These are phyloP conservation scores for Hygrocybe punicea DNA, from an alignment of 768 basidiomycete genomes.

Conservation along the genomic window DNA sequence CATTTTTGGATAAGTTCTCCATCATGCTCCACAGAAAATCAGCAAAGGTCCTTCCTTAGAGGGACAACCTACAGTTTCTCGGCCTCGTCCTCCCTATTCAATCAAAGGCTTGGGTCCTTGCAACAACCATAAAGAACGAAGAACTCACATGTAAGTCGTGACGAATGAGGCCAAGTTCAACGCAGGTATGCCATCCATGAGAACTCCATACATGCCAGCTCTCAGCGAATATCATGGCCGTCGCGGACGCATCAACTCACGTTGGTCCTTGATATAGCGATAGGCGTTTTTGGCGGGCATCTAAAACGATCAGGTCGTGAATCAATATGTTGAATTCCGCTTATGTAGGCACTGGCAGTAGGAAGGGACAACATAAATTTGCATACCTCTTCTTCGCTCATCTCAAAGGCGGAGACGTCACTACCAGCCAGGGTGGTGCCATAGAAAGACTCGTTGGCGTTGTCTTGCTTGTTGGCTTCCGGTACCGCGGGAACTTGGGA, in stretches of 20 bases:
- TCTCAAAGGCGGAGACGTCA: conserved; percentile 1
- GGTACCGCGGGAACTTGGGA: background rate
- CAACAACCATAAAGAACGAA: background rate
- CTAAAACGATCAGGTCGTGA: background rate
- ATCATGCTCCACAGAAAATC: conserved; percentile 29
- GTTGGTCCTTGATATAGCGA: conserved; percentile 5
- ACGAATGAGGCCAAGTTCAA: conserved; percentile 64
- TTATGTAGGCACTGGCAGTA: no score
- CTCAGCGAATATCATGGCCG: background rate
- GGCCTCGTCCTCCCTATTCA: conserved; percentile 3
- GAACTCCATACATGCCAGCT: background rate
- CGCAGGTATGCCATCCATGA: conserved; percentile 52
- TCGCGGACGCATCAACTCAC: background rate
- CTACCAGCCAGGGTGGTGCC: background rate
- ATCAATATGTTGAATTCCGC: background rate
- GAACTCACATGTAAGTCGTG: conserved; percentile 58
- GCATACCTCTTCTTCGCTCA: conserved; percentile 1
- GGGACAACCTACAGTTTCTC: conserved; percentile 9
- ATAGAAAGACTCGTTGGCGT: background rate
- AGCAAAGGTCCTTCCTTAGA: background rate
- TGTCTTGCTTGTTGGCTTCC: background rate
- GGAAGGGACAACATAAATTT: background rate
- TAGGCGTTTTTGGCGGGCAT: background rate
- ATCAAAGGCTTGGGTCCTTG: background rate
- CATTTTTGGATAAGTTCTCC: conserved; percentile 65